Evolutionary conservation across 2,329 filamentous ascomycete species (phyloP).

Genomic region (Diaporthe capsici): DNA sequence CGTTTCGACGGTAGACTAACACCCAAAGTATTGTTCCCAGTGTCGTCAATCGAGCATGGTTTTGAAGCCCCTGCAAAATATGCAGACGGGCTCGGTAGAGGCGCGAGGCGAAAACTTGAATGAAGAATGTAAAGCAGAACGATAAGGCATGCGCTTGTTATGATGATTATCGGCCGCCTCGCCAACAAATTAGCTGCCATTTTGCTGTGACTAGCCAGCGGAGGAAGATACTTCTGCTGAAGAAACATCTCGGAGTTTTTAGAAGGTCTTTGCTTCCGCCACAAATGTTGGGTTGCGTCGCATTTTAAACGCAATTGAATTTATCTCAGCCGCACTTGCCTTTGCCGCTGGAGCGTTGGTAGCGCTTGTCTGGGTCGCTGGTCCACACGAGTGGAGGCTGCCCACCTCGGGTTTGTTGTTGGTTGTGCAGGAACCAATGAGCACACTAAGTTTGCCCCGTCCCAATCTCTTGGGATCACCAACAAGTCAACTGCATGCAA

Average conservation of each 20-base stretch:
- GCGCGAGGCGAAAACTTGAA: conserved; percentile 9
- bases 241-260: not conserved
- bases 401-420: not conserved
- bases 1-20: not conserved
- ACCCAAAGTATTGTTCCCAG: conserved; percentile 13
- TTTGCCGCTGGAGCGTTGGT: not conserved
- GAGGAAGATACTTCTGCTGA: not conserved
- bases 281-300: not conserved
- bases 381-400: not conserved
- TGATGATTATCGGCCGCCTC: conserved; percentile 4
- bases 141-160: not conserved
- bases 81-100: not conserved
- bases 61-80: not conserved
- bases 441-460: not conserved
- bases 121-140: not conserved
- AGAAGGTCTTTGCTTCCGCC: not conserved
- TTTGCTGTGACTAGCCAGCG: not conserved
- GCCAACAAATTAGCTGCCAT: not conserved
- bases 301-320: not conserved
- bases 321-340: not conserved
- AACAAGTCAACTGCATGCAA: not conserved
- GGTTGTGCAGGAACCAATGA: not conserved
- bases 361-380: not conserved
- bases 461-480: not conserved
- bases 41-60: conserved; percentile 9